These are phyloP conservation scores for Solanum chiquidenum DNA, from an alignment of 257 asterid species.

Conservation along the genomic window DNA sequence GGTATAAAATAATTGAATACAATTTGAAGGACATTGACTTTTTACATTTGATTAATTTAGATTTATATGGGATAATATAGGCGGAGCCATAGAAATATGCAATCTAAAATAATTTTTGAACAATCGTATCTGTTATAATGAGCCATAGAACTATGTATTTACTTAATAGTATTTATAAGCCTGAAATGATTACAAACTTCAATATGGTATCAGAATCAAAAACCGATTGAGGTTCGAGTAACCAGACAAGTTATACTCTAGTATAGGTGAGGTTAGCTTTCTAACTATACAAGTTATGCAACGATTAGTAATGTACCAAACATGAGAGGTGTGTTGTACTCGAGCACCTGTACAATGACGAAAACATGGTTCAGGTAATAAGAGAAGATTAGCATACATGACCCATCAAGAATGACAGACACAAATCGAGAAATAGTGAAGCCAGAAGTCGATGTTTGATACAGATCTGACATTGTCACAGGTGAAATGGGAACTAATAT, in stretches of 20 bases:
- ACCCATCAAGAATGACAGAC: background rate
- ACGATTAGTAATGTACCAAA: background rate
- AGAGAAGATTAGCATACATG: background rate
- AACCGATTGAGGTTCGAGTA: background rate
- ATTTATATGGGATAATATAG: background rate
- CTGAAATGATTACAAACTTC: background rate
- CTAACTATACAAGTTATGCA: too few species aligned
- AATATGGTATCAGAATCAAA: background rate
- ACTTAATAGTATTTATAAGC: background rate
- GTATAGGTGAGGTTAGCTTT: background rate
- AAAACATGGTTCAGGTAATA: background rate
- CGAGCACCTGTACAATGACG: background rate
- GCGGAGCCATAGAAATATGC: background rate
- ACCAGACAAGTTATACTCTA: background rate
- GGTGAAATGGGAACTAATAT: background rate
- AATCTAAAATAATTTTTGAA: background rate
- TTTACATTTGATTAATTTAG: background rate
- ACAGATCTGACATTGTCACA: background rate
- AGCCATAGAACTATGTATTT: background rate
- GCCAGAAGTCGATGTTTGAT: background rate
- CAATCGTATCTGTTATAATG: too few species aligned
- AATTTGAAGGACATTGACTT: too few species aligned
- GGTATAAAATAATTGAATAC: too few species aligned
- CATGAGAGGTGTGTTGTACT: background rate
- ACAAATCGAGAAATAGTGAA: background rate